Conservation (phyloP, 192 early-diverging fungal species). For the Martensiomyces pterosporus region DNA sequence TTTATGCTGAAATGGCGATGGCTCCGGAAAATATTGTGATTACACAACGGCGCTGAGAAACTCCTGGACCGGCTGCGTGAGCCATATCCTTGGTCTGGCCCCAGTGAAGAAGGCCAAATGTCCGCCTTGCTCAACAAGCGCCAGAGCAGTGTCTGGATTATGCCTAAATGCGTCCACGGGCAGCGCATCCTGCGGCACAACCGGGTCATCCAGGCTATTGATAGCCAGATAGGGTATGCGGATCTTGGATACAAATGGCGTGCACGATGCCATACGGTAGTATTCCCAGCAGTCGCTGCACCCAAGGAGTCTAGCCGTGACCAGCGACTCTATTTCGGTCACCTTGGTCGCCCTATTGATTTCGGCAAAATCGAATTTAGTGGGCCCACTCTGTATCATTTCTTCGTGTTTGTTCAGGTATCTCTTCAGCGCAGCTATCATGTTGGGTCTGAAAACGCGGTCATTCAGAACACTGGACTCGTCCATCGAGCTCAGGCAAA, state of each 20-base stretch:
- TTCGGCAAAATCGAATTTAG: slow-evolving; percentile 5
- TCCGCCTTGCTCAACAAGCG: too few species aligned
- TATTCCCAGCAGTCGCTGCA: slow-evolving; percentile 4
- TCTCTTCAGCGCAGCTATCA: not conserved
- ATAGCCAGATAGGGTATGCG: slow-evolving; percentile 6
- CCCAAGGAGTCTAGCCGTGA: slow-evolving; percentile 3
- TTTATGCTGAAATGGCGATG: too few species aligned
- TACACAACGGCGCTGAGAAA: too few species aligned
- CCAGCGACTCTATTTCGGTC: slow-evolving; percentile 2
- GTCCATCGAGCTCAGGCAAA: slow-evolving; percentile 1
- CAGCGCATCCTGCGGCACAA: slow-evolving; percentile 10
- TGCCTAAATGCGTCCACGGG: slow-evolving; percentile 2
- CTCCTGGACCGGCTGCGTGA: slow-evolving; percentile 6
- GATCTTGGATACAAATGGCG: not conserved
- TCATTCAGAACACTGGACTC: slow-evolving; percentile 6
- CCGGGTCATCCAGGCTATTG: slow-evolving; percentile 16
- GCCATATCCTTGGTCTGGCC: slow-evolving; percentile 10
- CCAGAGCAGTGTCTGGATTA: slow-evolving; percentile 11
- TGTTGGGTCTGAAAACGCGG: slow-evolving; percentile 3
- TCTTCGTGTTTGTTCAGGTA: slow-evolving; percentile 6
- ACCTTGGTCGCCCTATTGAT: slow-evolving; percentile 1
- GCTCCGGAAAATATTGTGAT: too few species aligned
- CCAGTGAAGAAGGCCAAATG: slow-evolving; percentile 16
- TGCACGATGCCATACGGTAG: slow-evolving; percentile 4
- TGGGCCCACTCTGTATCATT: not conserved